Evolutionary conservation across 2,329 filamentous ascomycete species (phyloP), one percentile per base, ranked within the genome.

Genomic region (Epicoccum sorghinum): DNA sequence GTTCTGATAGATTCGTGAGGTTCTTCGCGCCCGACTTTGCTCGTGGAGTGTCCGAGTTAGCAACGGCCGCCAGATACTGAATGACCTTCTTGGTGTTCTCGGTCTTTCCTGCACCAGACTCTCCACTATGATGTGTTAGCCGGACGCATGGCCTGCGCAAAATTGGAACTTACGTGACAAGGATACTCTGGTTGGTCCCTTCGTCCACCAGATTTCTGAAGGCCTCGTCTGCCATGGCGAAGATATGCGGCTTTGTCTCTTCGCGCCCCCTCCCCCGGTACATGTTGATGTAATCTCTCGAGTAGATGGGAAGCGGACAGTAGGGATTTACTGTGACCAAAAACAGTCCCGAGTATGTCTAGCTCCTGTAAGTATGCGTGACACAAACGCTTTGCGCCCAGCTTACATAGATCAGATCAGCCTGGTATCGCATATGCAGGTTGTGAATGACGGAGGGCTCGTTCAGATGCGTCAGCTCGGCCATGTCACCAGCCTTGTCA

Each of bases 81-180:
- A 99, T 99, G 64, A 99, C 95, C 75, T 99, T 99, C 73, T 99
- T 99, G 13, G 95, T 99, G 72, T 99, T 99, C 74, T 99, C 95
- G 0, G 95, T 99, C 79, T 99, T 99, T 65, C 95, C 95, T 30
- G 95, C 95, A 71, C 95, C 95, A 14, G 95, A 99, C 78, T 99
- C 95, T 76, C 95, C 95, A 3, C 82, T 83, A 49, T 37, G 23
- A 2, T 4, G 7, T 32, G 52, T 74, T 50, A 74, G 69, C 36
- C 30, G 4, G 3, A 7, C 14, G 1, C 10, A 5, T 3, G 4
- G 9, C 24, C 3, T 4, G 13, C 4, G 14, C 27, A 25, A 1
- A 48, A 43, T 12, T 4, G 29, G 24, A 5, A 78, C 81, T 71
- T 72, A 83, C 78, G 95, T 99, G 22, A 99, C 96, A 47, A 99